Percentiles rank a stretch among this genome's conserved stretches.
phyloP scores from a whole-genome alignment of 1,284 basidiomycete genomes.

The Ganoderma lingzhi region DNA sequence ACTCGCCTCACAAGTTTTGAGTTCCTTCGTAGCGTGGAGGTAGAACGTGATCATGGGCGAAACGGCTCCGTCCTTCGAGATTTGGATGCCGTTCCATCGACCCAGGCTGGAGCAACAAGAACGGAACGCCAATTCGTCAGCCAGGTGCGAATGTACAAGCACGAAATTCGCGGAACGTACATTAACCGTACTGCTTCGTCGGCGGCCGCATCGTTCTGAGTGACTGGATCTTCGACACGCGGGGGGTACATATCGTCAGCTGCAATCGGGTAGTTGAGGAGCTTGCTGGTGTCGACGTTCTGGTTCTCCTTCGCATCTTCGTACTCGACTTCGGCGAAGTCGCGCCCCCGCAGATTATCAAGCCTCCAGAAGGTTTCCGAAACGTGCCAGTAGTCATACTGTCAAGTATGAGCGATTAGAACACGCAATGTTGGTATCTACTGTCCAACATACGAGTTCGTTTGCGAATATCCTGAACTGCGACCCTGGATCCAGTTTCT shows the following conservation, averaged over 20 bases:
- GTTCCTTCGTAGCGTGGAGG: conserved; percentile 19
- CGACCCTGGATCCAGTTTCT: conserved; percentile 36
- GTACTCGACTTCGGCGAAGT: conserved; percentile 9
- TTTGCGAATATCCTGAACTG: conserved; percentile 38
- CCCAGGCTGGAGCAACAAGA: conserved; percentile 7
- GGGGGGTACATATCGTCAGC: not conserved
- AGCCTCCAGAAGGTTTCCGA: conserved; percentile 8
- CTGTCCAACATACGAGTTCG: conserved; percentile 36
- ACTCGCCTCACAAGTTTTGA: conserved; percentile 10
- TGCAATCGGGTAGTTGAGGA: not conserved
- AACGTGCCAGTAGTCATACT: conserved; percentile 26
- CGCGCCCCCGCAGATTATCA: conserved; percentile 6
- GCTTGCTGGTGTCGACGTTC: not conserved
- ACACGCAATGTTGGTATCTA: not conserved
- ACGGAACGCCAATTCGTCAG: not conserved
- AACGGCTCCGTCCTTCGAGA: conserved; percentile 1
- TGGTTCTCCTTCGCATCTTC: conserved; percentile 4
- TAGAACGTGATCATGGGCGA: conserved; percentile 17
- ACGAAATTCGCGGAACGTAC: not conserved
- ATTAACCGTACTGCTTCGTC: conserved; percentile 12
- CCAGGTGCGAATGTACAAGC: not conserved
- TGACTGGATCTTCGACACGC: not conserved
- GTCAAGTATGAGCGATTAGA: no score
- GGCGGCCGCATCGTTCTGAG: not conserved
- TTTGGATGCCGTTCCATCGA: conserved; percentile 17